Evolutionary conservation across 2,329 filamentous ascomycete genomes (phyloP).

Genomic region (Paecilomyces niveus): DNA sequence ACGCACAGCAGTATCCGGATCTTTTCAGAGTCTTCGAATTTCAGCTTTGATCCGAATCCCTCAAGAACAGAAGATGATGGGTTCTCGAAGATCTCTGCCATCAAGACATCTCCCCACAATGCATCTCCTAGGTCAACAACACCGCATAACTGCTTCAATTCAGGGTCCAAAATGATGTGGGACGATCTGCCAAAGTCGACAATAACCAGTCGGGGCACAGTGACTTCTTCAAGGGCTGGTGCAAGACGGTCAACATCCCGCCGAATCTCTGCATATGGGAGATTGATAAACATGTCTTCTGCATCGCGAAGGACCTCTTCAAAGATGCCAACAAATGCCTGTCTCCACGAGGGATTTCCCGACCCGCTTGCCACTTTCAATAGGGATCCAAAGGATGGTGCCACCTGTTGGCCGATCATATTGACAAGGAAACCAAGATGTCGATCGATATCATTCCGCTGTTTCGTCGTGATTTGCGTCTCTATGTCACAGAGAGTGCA

Average conservation of each 20-base stretch:
- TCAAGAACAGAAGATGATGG: constrained; percentile 28
- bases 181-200: constrained; percentile 42
- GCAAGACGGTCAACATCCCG: constrained; percentile 40
- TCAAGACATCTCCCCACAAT: constrained; percentile 50
- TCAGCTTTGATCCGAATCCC: constrained; percentile 23
- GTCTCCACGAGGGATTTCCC: constrained; percentile 46
- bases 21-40: constrained; percentile 16
- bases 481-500: constrained; percentile 24
- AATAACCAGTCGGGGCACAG: constrained; percentile 45
- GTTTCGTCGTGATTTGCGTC: constrained; percentile 18
- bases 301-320: constrained; percentile 50
- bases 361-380: constrained; percentile 39
- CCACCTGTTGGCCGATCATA: constrained; percentile 38
- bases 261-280: constrained; percentile 51
- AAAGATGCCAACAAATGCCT: constrained; percentile 46
- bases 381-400: constrained; percentile 45
- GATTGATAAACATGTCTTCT: constrained; percentile 51
- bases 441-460: constrained; percentile 26
- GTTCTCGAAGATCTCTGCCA: constrained; percentile 44
- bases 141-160: constrained; percentile 42
- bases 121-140: constrained; percentile 47
- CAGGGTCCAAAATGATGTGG: constrained; percentile 46
- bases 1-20: constrained; percentile 30
- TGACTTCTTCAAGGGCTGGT: constrained; percentile 43
- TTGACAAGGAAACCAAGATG: constrained; percentile 31